These are phyloP conservation scores for Fraxinus sp. DNA, from an alignment of 305 asterid species.

Conservation along the genomic window DNA sequence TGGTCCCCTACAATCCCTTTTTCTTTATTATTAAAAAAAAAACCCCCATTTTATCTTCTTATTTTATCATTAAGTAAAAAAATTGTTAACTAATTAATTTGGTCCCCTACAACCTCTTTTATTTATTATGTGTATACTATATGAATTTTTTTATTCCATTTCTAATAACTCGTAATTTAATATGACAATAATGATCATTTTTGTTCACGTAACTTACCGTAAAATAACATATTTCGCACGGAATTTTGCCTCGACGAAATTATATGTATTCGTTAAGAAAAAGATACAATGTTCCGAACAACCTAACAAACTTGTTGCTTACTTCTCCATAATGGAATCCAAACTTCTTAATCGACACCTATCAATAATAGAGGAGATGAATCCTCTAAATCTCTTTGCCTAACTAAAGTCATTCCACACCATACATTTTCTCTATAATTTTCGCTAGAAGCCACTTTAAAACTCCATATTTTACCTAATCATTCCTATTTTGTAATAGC, in stretches of 20 bases:
- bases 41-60: neutral
- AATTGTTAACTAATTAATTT: too few species aligned
- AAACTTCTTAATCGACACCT: neutral
- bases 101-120: neutral
- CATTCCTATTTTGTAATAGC: neutral
- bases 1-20: constrained; percentile 25
- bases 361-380: neutral
- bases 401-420: neutral
- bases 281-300: neutral
- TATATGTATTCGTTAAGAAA: neutral
- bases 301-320: neutral
- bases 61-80: neutral
- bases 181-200: too few species aligned
- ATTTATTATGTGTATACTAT: neutral
- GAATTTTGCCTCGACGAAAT: neutral
- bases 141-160: neutral
- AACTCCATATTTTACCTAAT: neutral
- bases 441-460: neutral
- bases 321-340: neutral
- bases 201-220: too few species aligned
- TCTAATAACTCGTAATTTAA: neutral
- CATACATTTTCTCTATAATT: neutral
- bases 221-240: neutral
- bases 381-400: neutral
- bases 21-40: neutral